Evolutionary conservation across 2,329 filamentous ascomycete genomes (phyloP), one percentile per base, ranked within the genome.

Genomic region (Colletotrichum musicola): DNA sequence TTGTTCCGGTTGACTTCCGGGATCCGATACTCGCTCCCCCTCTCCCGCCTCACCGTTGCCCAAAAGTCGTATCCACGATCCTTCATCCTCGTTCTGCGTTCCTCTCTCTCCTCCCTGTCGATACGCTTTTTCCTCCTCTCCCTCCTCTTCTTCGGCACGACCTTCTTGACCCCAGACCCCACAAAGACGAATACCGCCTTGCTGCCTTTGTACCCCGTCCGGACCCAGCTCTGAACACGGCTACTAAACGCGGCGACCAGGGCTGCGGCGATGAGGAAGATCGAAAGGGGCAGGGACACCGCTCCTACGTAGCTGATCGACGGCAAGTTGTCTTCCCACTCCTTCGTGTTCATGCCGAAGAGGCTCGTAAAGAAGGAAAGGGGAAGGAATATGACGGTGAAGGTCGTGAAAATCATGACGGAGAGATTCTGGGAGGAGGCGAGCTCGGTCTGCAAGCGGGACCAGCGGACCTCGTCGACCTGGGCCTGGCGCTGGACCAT

Each of bases 401-500:
- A 88, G 0, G 83, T 88, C 9, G 88, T 91, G 76, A 91, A 90
- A 70, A 91, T 89, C 85, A 90, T 89, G 65, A 91, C 85, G 16
- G 88, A 88, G 25, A 88, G 81, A 63, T 87, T 89, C 76, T 90
- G 89, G 9, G 85, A 84, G 66, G 86, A 87, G 0, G 89, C 88
- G 0, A 90, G 84, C 71, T 91, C 88, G 1, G 89, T 88, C 72
- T 91, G 87, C 63, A 89, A 80, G 1, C 89, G 81, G 25, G 88
- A 89, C 76, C 89, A 85, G 25, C 88, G 85, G 9, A 90, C 88
- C 74, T 91, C 89, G 73, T 90, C 88, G 2, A 91, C 88, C 73
- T 91, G 89, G 0, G 89, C 88, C 73, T 91, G 88, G 16, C 89
- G 87, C 74, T 91, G 89, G 47, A 89, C 88, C 83, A 91, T 89